Evolutionary conservation across 371 early-diverging fungal species (phyloP).

Genomic region (Dichotomocladium elegans): DNA sequence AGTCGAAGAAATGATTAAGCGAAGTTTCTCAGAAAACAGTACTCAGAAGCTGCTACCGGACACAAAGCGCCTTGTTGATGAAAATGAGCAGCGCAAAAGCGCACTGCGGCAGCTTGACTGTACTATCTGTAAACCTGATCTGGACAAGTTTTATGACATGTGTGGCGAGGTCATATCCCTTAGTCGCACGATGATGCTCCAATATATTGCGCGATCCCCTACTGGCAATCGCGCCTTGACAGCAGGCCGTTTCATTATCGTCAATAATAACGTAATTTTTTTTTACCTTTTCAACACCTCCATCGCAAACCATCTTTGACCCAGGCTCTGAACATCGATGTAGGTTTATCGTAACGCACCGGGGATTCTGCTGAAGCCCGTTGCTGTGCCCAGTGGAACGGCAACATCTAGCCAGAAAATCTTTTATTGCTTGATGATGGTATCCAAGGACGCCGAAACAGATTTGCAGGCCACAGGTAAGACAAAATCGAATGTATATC

Average conservation of each 20-base stretch:
- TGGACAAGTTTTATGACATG: slow-evolving; percentile 69
- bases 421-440: slow-evolving; percentile 46
- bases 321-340: not conserved
- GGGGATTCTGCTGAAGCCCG: slow-evolving; percentile 60
- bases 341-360: slow-evolving; percentile 63
- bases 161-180: slow-evolving; percentile 56
- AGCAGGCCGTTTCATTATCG: slow-evolving; percentile 69
- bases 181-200: slow-evolving; percentile 55
- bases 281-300: not conserved
- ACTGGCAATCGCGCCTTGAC: slow-evolving; percentile 62
- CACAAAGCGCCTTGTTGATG: slow-evolving; percentile 56
- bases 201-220: slow-evolving; percentile 55
- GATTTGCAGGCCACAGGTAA: slow-evolving; percentile 8
- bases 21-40: slow-evolving; percentile 93
- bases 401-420: slow-evolving; percentile 34
- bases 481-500: not conserved
- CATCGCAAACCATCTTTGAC: not conserved
- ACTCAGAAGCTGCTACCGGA: slow-evolving; percentile 81
- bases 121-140: slow-evolving; percentile 76
- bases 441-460: slow-evolving; percentile 21
- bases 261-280: slow-evolving; percentile 59
- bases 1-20: slow-evolving; percentile 98
- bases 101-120: slow-evolving; percentile 72
- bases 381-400: slow-evolving; percentile 18
- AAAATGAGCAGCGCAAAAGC: slow-evolving; percentile 55